These are phyloP conservation scores for Triticum monococcum DNA, from an alignment of 176 grass and related monocot genomes.

Conservation along the genomic window DNA sequence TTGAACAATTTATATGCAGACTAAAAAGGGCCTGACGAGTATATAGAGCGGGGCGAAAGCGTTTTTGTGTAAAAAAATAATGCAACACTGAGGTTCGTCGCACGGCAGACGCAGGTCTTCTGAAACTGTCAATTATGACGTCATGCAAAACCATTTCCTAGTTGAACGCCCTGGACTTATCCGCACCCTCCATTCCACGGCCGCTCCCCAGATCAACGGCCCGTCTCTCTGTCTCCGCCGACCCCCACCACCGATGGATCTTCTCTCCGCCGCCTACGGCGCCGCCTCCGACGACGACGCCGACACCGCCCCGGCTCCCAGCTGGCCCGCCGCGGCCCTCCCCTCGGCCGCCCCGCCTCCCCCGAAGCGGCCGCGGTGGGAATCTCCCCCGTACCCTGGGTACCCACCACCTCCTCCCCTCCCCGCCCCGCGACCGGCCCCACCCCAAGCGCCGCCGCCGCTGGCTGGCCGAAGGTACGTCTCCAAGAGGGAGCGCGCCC, in stretches of 20 bases:
- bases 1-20: too few relatives aligned
- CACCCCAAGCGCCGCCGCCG: neutral
- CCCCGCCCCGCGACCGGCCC: neutral
- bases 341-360: neutral
- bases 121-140: too few relatives aligned
- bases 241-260: conserved; percentile 79
- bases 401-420: neutral
- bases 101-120: too few relatives aligned
- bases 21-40: too few relatives aligned
- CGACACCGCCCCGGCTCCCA: neutral
- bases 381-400: neutral
- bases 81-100: too few relatives aligned
- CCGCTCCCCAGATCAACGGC: too few relatives aligned
- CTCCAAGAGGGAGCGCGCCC: conserved; percentile 72
- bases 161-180: too few relatives aligned
- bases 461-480: conserved; percentile 51
- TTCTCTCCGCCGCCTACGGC: conserved; percentile 60
- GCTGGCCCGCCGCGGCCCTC: neutral
- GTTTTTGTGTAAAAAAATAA: too few relatives aligned
- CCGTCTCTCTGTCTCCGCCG: too few relatives aligned
- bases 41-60: too few relatives aligned
- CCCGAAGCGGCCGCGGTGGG: conserved; percentile 28
- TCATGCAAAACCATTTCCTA: too few relatives aligned
- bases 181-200: too few relatives aligned
- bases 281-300: conserved; percentile 42